Evolutionary conservation across 345 rosid species (phyloP).

Genomic region (Populus euphratica): DNA sequence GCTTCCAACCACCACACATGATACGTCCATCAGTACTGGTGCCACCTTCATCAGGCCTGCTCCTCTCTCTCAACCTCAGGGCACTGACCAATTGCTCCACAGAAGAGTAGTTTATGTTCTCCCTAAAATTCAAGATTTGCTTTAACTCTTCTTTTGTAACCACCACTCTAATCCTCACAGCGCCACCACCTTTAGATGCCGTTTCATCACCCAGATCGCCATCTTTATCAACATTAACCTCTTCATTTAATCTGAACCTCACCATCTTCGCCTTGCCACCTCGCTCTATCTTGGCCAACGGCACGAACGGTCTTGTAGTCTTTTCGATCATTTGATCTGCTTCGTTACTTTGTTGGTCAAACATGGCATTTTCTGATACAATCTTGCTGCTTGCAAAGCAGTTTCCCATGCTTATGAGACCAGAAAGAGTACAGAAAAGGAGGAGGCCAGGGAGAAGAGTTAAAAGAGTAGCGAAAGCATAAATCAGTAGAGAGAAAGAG

Average conservation of each 20-base stretch:
- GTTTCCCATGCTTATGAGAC: constrained; percentile 36
- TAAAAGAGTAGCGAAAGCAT: not conserved
- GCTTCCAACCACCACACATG: constrained; percentile 41
- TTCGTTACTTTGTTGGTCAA: not conserved
- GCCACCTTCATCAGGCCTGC: constrained; percentile 13
- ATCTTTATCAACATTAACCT: not conserved
- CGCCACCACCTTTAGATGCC: constrained; percentile 2
- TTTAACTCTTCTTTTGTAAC: constrained; percentile 62
- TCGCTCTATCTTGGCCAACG: not conserved
- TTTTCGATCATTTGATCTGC: not conserved
- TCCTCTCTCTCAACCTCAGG: constrained; percentile 33
- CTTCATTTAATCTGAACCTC: constrained; percentile 25
- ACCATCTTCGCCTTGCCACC: constrained; percentile 16
- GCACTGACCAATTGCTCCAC: constrained; percentile 44
- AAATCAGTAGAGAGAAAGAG: not conserved
- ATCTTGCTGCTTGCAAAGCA: constrained; percentile 21
- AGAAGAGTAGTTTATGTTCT: constrained; percentile 28
- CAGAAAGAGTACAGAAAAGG: not conserved
- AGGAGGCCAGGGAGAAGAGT: not conserved
- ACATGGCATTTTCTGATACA: constrained; percentile 11
- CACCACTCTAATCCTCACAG: constrained; percentile 51
- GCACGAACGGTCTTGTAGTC: not conserved
- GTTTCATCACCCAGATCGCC: not conserved
- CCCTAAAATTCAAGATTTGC: constrained; percentile 36
- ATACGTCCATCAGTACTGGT: not conserved